Evolutionary conservation across 2,329 filamentous ascomycete species (phyloP).

Genomic region (Rhexocercosporidium sp.): DNA sequence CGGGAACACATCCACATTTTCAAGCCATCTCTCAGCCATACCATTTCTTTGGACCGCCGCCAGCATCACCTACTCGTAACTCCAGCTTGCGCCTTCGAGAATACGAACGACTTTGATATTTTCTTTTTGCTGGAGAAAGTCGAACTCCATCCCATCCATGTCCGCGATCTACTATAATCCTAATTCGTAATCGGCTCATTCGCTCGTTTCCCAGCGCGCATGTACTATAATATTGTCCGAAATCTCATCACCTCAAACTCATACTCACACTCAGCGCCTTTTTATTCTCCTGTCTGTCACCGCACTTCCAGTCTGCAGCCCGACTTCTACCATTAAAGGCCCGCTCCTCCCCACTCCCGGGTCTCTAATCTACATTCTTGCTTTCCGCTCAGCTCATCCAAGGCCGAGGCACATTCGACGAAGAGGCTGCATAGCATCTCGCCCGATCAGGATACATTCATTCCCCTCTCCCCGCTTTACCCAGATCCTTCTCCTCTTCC

Average conservation of each 20-base stretch:
- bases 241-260: background rate
- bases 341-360: constrained; percentile 1
- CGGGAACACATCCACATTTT: constrained; percentile 11
- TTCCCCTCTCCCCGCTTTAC: background rate
- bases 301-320: background rate
- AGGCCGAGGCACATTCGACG: constrained; percentile 12
- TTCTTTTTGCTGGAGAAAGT: constrained; percentile 19
- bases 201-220: constrained; percentile 10
- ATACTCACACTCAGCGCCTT: background rate
- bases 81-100: constrained; percentile 23
- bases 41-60: constrained; percentile 3
- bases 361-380: constrained; percentile 16
- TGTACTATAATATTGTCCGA: constrained; percentile 13
- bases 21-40: constrained; percentile 7
- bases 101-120: constrained; percentile 26
- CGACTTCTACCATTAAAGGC: constrained; percentile 17
- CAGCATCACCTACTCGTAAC: constrained; percentile 14
- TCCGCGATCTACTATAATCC: constrained; percentile 8
- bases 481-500: constrained; percentile 8
- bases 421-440: constrained; percentile 4
- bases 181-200: constrained; percentile 18
- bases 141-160: constrained; percentile 2
- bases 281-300: constrained; percentile 6
- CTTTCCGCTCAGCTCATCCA: constrained; percentile 15
- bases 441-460: constrained; percentile 6